Conservation (phyloP, 2,329 filamentous ascomycete species). For the Exophiala xenobiotica region DNA sequence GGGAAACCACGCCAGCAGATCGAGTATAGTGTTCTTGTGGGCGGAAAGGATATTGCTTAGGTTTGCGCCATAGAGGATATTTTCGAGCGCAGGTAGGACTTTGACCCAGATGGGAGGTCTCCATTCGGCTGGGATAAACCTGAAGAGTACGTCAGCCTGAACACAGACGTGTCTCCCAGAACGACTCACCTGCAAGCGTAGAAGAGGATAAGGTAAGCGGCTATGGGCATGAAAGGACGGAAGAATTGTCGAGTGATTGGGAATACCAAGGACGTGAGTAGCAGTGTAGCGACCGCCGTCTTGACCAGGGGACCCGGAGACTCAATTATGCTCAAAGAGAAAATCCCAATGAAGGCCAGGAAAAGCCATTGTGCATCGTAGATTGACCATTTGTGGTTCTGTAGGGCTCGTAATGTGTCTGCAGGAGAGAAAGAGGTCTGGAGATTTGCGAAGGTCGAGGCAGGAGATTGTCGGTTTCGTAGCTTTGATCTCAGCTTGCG, state of each 20-base stretch:
- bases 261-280: constrained; percentile 70
- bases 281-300: constrained; percentile 65
- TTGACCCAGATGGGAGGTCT: constrained; percentile 94
- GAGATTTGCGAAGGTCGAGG: constrained; percentile 71
- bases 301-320: constrained; percentile 75
- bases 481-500: constrained; percentile 68
- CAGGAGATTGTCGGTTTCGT: constrained; percentile 64
- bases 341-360: constrained; percentile 71
- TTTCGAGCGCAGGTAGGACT: constrained; percentile 89
- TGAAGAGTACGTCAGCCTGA: constrained; percentile 39
- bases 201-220: constrained; percentile 86
- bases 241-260: constrained; percentile 90
- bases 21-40: constrained; percentile 78
- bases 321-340: constrained; percentile 80
- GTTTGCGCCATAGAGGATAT: constrained; percentile 94
- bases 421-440: constrained; percentile 79
- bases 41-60: constrained; percentile 92
- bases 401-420: constrained; percentile 73
- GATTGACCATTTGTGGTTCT: constrained; percentile 74
- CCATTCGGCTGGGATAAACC: constrained; percentile 85
- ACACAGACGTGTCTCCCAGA: not conserved
- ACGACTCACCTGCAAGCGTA: constrained; percentile 82
- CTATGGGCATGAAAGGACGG: constrained; percentile 79
- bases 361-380: constrained; percentile 85
- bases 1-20: constrained; percentile 87